Evolutionary conservation across 495 filamentous ascomycete genomes (phyloP).

Genomic region (Tuber brumale): DNA sequence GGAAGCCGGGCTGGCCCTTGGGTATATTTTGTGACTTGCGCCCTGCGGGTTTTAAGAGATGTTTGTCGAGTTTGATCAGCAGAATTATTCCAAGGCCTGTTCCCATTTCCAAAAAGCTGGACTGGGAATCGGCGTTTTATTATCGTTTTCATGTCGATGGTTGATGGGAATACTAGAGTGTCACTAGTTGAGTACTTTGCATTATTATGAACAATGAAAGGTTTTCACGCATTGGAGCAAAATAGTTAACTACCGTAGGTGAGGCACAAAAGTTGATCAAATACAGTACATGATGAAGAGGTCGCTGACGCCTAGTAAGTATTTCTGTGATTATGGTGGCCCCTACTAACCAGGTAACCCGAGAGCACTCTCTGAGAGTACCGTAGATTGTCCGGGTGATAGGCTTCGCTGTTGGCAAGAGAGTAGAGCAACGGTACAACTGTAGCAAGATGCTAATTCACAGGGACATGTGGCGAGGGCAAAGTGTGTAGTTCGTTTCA

Average conservation of each 20-base stretch:
- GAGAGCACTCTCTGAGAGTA: neutral
- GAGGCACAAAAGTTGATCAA: neutral
- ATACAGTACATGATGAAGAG: neutral
- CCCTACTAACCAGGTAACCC: neutral
- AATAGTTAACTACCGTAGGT: neutral
- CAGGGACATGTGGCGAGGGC: neutral
- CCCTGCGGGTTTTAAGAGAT: neutral
- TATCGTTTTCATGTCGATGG: neutral
- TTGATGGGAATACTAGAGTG: neutral
- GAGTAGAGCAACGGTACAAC: neutral
- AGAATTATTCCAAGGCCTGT: neutral
- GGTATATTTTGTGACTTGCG: neutral
- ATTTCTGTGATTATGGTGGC: neutral
- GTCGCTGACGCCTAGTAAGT: neutral
- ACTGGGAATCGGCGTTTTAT: neutral
- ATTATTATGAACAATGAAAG: neutral
- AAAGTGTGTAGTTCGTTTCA: neutral
- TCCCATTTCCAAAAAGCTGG: neutral
- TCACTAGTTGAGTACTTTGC: neutral
- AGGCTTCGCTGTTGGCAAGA: neutral
- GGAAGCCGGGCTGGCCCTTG: neutral
- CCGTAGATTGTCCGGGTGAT: neutral
- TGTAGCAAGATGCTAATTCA: neutral
- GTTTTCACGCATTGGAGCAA: neutral
- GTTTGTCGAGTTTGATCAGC: neutral